Evolutionary conservation across 306 rosid species (phyloP).

Genomic region (Rosa rugosa): DNA sequence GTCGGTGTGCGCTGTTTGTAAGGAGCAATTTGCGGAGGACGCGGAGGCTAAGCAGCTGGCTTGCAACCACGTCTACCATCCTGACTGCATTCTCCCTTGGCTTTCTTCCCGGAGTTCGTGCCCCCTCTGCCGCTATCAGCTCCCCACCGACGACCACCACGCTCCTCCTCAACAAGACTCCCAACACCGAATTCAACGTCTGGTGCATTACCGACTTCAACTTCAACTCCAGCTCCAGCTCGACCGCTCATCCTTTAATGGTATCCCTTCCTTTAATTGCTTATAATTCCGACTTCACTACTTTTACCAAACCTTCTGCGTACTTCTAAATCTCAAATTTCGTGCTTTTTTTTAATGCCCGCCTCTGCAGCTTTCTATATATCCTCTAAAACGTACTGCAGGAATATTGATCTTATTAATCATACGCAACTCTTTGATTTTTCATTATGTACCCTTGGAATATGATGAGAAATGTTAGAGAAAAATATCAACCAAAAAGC

Average conservation of each 20-base stretch:
- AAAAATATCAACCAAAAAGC: background rate
- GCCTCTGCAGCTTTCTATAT: too few relatives aligned
- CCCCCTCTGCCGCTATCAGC: constrained; percentile 72
- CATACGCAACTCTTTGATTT: too few relatives aligned
- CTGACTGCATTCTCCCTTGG: constrained; percentile 86
- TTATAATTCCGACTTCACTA: too few relatives aligned
- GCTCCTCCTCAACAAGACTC: background rate
- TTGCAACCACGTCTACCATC: constrained; percentile 72
- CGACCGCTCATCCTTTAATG: background rate
- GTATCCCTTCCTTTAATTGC: background rate
- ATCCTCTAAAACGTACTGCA: too few relatives aligned
- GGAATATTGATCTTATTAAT: too few relatives aligned
- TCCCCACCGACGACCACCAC: constrained; percentile 24
- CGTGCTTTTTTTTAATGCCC: too few relatives aligned
- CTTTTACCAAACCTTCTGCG: too few relatives aligned
- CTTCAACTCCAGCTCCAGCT: background rate
- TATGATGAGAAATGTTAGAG: too few relatives aligned
- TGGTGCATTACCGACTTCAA: background rate
- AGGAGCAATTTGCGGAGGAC: constrained; percentile 44
- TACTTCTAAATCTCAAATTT: too few relatives aligned
- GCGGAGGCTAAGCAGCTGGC: constrained; percentile 66
- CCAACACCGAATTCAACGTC: background rate
- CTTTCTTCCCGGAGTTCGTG: constrained; percentile 61
- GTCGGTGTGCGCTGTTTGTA: constrained; percentile 63
- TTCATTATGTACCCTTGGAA: too few relatives aligned